Percentiles rank a stretch among this genome's conserved stretches.
phyloP scores from a whole-genome alignment of 2,329 filamentous ascomycete species.

The Penicillium aurantiogriseum region DNA sequence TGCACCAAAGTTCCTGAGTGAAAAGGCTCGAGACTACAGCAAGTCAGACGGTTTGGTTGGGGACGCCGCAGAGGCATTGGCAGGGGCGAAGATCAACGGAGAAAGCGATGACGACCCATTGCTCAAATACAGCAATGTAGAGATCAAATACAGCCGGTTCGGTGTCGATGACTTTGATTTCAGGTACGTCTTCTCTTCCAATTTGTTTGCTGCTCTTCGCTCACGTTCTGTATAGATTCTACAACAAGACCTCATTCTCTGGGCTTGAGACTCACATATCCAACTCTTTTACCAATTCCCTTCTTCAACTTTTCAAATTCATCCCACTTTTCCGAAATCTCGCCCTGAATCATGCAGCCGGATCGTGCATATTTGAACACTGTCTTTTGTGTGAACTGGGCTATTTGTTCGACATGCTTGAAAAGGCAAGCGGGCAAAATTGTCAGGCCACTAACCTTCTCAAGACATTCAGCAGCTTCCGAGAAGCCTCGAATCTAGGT shows the following conservation, averaged over 20 bases:
- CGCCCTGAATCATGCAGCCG: slow-evolving; percentile 83
- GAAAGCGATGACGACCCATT: slow-evolving; percentile 79
- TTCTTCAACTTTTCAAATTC: slow-evolving; percentile 88
- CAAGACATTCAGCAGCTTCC: slow-evolving; percentile 80
- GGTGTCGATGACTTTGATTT: slow-evolving; percentile 99
- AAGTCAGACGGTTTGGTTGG: slow-evolving; percentile 41
- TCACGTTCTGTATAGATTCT: slow-evolving; percentile 61
- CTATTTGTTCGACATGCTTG: slow-evolving; percentile 95
- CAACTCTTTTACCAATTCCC: slow-evolving; percentile 92
- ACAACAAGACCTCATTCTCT: slow-evolving; percentile 89
- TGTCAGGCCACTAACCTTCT: slow-evolving; percentile 95
- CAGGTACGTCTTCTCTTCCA: slow-evolving; percentile 73
- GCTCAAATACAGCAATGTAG: slow-evolving; percentile 85
- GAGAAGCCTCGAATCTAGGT: slow-evolving; percentile 73
- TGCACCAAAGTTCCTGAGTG: slow-evolving; percentile 89
- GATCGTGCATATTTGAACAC: slow-evolving; percentile 74
- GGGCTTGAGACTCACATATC: slow-evolving; percentile 94
- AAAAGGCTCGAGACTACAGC: slow-evolving; percentile 71
- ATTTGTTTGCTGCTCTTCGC: slow-evolving; percentile 65
- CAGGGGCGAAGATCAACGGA: slow-evolving; percentile 66
- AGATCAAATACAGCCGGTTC: slow-evolving; percentile 99
- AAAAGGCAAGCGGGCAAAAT: slow-evolving; percentile 89
- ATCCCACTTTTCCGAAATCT: slow-evolving; percentile 85
- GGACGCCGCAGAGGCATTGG: slow-evolving; percentile 64
- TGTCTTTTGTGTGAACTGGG: slow-evolving; percentile 93